phyloP scores from a whole-genome alignment of 176 grass and related monocot species.

The Oryza coarctata region DNA sequence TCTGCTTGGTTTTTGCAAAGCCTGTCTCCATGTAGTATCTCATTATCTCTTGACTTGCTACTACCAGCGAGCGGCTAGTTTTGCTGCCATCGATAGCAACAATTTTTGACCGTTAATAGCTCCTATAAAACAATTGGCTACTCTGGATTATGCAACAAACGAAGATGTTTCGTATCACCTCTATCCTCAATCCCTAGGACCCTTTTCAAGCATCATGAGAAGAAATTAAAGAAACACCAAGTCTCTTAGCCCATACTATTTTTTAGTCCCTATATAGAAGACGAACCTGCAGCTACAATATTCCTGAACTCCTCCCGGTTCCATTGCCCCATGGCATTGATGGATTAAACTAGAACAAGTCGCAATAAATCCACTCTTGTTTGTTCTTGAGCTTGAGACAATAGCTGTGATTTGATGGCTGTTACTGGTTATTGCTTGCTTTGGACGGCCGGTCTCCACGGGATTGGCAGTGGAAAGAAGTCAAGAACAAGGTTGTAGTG shows the following conservation, averaged over 20 bases:
- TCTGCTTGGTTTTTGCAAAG: not conserved
- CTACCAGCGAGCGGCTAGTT: not conserved
- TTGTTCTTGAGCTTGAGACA: constrained; percentile 41
- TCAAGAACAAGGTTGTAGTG: constrained; percentile 39
- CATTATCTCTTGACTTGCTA: not conserved
- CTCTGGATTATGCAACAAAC: constrained; percentile 24
- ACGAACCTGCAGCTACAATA: constrained; percentile 18
- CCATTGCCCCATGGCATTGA: constrained; percentile 42
- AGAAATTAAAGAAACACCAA: not conserved
- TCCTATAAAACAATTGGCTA: constrained; percentile 22
- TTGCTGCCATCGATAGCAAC: constrained; percentile 35
- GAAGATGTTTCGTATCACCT: not conserved
- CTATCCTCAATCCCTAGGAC: constrained; percentile 36
- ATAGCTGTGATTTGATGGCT: constrained; percentile 20
- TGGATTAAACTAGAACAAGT: constrained; percentile 30
- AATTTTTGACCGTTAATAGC: constrained; percentile 54
- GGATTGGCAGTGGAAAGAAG: constrained; percentile 30
- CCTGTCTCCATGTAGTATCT: not conserved
- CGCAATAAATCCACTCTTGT: constrained; percentile 31
- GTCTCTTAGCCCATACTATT: not conserved
- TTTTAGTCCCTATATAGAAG: constrained; percentile 10
- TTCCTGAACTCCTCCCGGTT: constrained; percentile 47
- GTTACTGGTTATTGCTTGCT: not conserved
- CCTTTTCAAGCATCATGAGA: constrained; percentile 24
- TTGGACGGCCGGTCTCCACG: constrained; percentile 32